A percentile compares a stretch with the other conserved stretches of the same genome.
These are phyloP conservation scores for Paxillus rubicundulus DNA, from an alignment of 768 basidiomycete genomes.

Conservation along the genomic window DNA sequence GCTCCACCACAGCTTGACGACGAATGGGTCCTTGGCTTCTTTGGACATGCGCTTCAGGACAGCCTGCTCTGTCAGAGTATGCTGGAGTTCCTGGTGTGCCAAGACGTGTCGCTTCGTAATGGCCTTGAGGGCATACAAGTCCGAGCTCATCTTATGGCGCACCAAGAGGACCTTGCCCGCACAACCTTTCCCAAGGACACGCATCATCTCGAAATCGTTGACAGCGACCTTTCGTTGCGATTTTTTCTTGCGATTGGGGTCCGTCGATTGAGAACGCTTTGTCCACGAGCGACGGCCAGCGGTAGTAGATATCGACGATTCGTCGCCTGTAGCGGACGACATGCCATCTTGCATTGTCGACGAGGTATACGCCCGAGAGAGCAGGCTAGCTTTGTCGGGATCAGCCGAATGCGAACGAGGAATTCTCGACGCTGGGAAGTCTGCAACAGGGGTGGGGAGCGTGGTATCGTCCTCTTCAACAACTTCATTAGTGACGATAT, in stretches of 20 bases:
- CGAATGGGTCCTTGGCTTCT: constrained; percentile 85
- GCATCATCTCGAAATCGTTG: constrained; percentile 96
- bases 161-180: constrained; percentile 96
- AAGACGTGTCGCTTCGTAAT: constrained; percentile 97
- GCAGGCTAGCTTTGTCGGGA: constrained; percentile 57
- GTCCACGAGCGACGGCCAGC: constrained; percentile 45
- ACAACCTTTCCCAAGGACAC: constrained; percentile 95
- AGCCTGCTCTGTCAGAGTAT: constrained; percentile 94
- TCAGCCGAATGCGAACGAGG: constrained; percentile 83
- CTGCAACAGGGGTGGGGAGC: constrained; percentile 40
- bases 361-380: constrained; percentile 58
- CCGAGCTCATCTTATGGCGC: constrained; percentile 65
- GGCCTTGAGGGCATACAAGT: constrained; percentile 91
- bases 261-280: constrained; percentile 50
- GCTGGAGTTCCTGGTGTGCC: constrained; percentile 93
- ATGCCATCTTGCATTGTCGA: constrained; percentile 50
- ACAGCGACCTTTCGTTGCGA: constrained; percentile 68
- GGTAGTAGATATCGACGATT: constrained; percentile 67
- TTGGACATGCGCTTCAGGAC: constrained; percentile 94
- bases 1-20: constrained; percentile 94
- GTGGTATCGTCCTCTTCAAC: constrained; percentile 30
- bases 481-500: constrained; percentile 18
- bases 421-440: constrained; percentile 43
- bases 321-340: constrained; percentile 64
- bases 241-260: constrained; percentile 53